A percentile compares a stretch with the other conserved stretches of the same genome.
Evolutionary conservation across 2,329 filamentous ascomycete species (phyloP).

Genomic region (Akanthomyces dipterigenus): DNA sequence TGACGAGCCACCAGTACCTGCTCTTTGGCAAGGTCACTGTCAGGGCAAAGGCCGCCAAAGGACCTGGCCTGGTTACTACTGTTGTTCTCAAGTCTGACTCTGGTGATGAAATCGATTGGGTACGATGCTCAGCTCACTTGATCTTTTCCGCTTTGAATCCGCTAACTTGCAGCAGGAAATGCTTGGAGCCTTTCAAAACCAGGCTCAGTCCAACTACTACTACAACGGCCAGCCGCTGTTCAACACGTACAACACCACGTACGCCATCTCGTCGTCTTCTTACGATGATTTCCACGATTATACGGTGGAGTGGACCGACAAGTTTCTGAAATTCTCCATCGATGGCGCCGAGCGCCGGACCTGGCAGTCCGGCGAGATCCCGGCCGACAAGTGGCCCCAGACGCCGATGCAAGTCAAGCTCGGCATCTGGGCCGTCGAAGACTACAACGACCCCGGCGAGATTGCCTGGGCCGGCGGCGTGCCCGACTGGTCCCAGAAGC

Average conservation of each 20-base stretch:
- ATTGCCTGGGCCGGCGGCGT: conserved; percentile 61
- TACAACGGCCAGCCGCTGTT: conserved; percentile 56
- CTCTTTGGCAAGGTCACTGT: conserved; percentile 75
- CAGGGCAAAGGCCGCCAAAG: conserved; percentile 62
- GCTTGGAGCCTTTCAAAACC: conserved; percentile 27
- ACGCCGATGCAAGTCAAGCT: conserved; percentile 62
- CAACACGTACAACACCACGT: conserved; percentile 42
- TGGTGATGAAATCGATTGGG: conserved; percentile 62
- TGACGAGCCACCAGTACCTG: conserved; percentile 68
- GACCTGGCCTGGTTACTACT: conserved; percentile 69
- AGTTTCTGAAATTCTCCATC: conserved; percentile 53
- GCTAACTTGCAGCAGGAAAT: conserved; percentile 18
- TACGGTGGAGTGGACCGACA: conserved; percentile 59
- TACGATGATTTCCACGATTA: conserved; percentile 53
- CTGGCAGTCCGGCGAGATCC: conserved; percentile 36
- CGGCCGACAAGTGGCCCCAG: conserved; percentile 53
- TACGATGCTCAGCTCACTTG: not conserved
- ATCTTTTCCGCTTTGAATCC: not conserved
- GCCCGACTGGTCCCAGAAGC: conserved; percentile 22
- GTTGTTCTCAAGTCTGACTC: conserved; percentile 71
- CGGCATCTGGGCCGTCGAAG: conserved; percentile 49
- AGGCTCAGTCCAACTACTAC: conserved; percentile 79
- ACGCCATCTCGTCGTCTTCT: conserved; percentile 34
- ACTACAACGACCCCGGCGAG: conserved; percentile 47
- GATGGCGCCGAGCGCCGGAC: conserved; percentile 33